Percentiles rank a stretch among this genome's conserved stretches.
phyloP scores from a whole-genome alignment of 108 stramenopile genomes.

The Cyclotella cryptica region DNA sequence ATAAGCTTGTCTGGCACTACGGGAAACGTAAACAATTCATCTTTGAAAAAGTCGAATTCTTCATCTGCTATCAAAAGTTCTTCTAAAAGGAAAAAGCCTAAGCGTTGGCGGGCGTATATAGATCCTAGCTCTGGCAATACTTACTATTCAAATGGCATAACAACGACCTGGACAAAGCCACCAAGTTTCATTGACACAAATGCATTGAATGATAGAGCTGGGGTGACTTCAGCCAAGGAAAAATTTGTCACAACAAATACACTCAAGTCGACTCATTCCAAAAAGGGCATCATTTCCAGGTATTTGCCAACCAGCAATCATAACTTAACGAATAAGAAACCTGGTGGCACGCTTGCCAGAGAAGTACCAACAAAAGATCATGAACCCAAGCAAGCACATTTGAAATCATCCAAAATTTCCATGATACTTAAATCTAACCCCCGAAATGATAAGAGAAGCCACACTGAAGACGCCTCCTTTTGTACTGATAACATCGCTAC shows the following conservation, averaged over 20 bases:
- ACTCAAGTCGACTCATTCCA: neutral
- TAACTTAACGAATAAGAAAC: neutral
- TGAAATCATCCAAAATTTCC: neutral
- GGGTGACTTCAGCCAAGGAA: neutral
- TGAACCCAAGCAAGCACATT: neutral
- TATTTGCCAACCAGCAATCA: neutral
- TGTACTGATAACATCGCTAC: slow-evolving; percentile 4
- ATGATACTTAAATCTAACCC: slow-evolving; percentile 5
- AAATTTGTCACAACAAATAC: neutral
- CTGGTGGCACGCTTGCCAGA: neutral
- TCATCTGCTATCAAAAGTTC: no score
- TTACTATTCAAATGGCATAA: slow-evolving; percentile 74
- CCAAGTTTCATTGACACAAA: neutral
- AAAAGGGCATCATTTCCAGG: neutral
- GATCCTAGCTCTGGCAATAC: slow-evolving; percentile 61
- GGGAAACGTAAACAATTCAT: slow-evolving; percentile 2
- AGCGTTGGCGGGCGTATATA: slow-evolving; percentile 59
- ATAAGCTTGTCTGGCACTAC: neutral
- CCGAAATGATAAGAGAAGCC: neutral
- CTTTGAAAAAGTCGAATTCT: neutral
- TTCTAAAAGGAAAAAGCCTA: neutral
- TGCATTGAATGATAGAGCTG: neutral
- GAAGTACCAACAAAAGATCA: neutral
- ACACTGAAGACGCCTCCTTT: slow-evolving; percentile 1
- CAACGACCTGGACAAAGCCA: slow-evolving; percentile 78